Evolutionary conservation across 768 basidiomycete species (phyloP).

Genomic region (Trametes sanguinea): DNA sequence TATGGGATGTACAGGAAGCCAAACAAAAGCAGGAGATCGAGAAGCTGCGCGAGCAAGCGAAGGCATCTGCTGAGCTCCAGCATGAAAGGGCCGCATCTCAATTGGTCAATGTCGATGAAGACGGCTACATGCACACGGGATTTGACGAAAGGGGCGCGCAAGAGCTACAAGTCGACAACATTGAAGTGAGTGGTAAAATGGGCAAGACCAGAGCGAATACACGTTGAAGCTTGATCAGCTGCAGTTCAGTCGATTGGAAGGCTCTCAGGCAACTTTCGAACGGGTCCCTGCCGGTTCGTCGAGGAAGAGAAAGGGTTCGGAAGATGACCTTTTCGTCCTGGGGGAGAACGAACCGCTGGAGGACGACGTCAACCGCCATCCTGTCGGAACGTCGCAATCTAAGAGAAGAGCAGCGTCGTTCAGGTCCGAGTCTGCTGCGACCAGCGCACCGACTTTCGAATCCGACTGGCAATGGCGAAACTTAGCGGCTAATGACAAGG

Average conservation of each 20-base stretch:
- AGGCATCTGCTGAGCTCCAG: background rate
- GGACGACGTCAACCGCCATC: background rate
- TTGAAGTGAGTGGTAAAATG: too few species aligned
- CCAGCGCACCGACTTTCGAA: background rate
- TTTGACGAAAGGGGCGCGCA: too few species aligned
- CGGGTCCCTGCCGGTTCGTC: background rate
- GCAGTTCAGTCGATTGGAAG: background rate
- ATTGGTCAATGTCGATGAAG: background rate
- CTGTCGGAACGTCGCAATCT: background rate
- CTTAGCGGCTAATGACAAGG: background rate
- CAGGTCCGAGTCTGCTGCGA: background rate
- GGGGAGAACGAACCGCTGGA: background rate
- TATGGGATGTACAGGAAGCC: background rate
- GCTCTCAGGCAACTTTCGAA: slow-evolving; percentile 6
- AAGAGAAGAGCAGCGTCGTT: background rate
- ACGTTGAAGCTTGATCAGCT: background rate
- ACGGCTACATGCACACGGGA: too few species aligned
- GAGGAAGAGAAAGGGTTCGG: slow-evolving; percentile 5
- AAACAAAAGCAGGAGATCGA: slow-evolving; percentile 14
- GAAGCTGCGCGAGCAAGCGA: background rate
- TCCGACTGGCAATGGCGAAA: slow-evolving; percentile 2
- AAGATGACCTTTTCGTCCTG: slow-evolving; percentile 7
- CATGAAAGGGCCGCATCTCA: background rate
- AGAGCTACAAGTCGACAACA: too few species aligned
- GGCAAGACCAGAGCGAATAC: background rate